phyloP scores from a whole-genome alignment of 2,329 filamentous ascomycete genomes.

The Cephalotrichum gorgonifer region DNA sequence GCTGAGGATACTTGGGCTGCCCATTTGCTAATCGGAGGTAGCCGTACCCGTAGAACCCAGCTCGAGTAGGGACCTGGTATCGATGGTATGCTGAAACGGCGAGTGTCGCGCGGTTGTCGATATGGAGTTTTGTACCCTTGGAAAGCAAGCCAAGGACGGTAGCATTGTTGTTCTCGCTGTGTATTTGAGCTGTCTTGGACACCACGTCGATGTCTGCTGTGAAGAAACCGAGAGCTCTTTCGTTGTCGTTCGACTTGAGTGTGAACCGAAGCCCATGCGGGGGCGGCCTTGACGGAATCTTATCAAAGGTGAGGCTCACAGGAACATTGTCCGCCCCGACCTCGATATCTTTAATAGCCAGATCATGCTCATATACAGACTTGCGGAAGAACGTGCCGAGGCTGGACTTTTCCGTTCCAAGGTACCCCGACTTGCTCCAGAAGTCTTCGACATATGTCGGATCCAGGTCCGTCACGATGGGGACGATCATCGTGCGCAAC shows the following conservation, averaged over 20 bases:
- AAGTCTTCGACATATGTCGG: conserved; percentile 10
- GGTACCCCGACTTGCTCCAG: conserved; percentile 10
- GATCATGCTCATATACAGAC: conserved; percentile 1
- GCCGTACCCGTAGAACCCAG: conserved; percentile 10
- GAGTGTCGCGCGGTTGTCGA: conserved; percentile 2
- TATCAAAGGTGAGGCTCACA: background rate
- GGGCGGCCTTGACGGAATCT: background rate
- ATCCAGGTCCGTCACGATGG: conserved; percentile 4
- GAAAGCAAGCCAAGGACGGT: background rate
- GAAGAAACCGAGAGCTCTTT: background rate
- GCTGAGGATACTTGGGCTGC: conserved; percentile 8
- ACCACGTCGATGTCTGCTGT: background rate
- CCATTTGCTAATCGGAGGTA: conserved; percentile 8
- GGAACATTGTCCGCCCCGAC: too few relatives aligned
- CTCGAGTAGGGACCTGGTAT: conserved; percentile 8
- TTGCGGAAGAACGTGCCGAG: conserved; percentile 8
- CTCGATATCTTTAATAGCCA: background rate
- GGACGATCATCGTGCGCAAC: background rate
- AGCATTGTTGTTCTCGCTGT: background rate
- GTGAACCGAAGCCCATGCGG: background rate
- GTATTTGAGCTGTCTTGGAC: background rate
- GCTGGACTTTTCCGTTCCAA: conserved; percentile 7
- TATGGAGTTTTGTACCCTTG: conserved; percentile 2
- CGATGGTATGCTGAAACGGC: conserved; percentile 8
- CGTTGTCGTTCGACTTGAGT: background rate